These are phyloP conservation scores for Albugo candida DNA, from an alignment of 352 stramenopile species.

Conservation along the genomic window DNA sequence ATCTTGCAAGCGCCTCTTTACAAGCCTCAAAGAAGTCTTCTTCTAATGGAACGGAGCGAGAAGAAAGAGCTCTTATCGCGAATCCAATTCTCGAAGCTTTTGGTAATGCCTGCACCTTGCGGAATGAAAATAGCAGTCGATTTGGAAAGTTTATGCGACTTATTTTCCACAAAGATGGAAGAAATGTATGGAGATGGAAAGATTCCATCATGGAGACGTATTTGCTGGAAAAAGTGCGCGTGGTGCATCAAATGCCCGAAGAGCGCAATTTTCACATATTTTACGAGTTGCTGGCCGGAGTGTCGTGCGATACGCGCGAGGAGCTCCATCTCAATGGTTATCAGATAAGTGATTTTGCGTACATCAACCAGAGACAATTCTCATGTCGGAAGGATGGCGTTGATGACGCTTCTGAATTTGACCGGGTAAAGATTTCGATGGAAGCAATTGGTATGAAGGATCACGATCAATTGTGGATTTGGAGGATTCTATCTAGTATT, in stretches of 20 bases:
- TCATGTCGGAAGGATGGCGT: conserved; percentile 10
- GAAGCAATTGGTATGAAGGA: conserved; percentile 16
- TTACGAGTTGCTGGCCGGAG: conserved; percentile 14
- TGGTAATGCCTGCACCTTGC: conserved; percentile 17
- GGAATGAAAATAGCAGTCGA: conserved; percentile 20
- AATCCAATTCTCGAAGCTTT: conserved; percentile 32
- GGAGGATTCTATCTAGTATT: conserved; percentile 17
- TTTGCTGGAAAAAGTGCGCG: conserved; percentile 17
- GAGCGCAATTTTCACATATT: conserved; percentile 22
- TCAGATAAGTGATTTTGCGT: conserved; percentile 8
- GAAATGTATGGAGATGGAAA: no score
- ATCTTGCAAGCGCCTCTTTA: conserved; percentile 4
- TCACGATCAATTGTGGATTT: conserved; percentile 13
- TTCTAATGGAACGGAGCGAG: background rate
- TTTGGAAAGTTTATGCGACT: conserved; percentile 31
- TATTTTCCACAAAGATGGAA: conserved; percentile 4
- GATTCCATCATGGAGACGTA: conserved; percentile 16
- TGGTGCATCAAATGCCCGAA: conserved; percentile 10
- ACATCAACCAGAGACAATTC: conserved; percentile 14
- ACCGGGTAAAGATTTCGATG: conserved; percentile 16
- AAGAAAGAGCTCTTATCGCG: conserved; percentile 20
- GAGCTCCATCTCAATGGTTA: conserved; percentile 13
- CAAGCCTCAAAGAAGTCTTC: background rate
- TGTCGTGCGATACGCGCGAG: conserved; percentile 1
- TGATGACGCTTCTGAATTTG: conserved; percentile 19